Evolutionary conservation across 2,329 filamentous ascomycete species (phyloP), one percentile per base, ranked within the genome.

Genomic region (Graphium sp.): DNA sequence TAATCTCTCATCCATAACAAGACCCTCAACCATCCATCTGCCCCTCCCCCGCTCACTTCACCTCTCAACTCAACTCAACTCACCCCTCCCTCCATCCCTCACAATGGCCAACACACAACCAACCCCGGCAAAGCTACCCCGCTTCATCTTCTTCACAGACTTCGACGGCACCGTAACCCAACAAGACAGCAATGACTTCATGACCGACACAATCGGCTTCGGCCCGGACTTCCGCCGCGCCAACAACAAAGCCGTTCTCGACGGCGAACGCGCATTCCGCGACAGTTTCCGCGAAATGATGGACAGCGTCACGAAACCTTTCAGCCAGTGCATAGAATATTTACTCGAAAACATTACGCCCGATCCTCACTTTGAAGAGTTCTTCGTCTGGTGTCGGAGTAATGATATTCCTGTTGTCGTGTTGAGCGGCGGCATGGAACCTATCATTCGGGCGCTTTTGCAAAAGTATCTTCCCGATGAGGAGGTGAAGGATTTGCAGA

Each of bases 101-200:
- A 24, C 23, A n/a, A 24, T 24, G 22, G 22, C 22, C 11, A 24
- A 6, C 22, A 14, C n/a, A 28, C 10, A 9, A 20, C 5, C 5
- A 8, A 11, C 26, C 20, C 16, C 26, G 26, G 16, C 22, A 24
- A 22, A 8, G 20, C n/a, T n/a, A 22, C 59, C 43, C 72, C 62
- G 33, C 73, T 80, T 82, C 60, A 85, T 98, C 61, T 94, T 98
- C 68, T 95, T 95, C 62, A 93, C 85, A 41, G 89, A 98, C 58
- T 95, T 95, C 49, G 89, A 98, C 55, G 89, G 89, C 45, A 95
- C 85, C 30, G 87, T 94, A 49, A 94, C 87, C 27, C 65, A 62
- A 31, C 59, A 66, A 43, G 71, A 75, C 53, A 67, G 60, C 48
- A 76, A 74, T 47, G 68, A 71, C 53, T 68, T 53, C 51, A 60